Percentiles rank a stretch among this genome's conserved stretches.
phyloP scores from a whole-genome alignment of 23 red algal genomes.

The Gracilaria gracilis region DNA sequence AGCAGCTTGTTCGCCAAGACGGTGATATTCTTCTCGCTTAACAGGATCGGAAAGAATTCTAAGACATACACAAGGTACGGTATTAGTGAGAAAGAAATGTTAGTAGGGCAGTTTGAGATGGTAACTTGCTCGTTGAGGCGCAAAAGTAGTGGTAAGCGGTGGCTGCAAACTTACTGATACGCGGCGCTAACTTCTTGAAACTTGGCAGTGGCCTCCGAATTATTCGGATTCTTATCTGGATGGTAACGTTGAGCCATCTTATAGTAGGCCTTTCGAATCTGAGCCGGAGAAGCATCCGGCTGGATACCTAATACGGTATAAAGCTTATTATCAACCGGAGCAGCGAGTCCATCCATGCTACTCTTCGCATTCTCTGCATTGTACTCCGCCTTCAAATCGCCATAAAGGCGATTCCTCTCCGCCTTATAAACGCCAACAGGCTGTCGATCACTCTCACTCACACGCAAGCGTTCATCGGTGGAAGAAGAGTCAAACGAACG shows the following conservation, averaged over 20 bases:
- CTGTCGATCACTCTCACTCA: neutral
- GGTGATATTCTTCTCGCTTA: constrained; percentile 77
- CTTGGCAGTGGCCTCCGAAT: constrained; percentile 75
- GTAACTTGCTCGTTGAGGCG: too few species aligned
- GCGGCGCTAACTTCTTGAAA: constrained; percentile 88
- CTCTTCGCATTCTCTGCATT: constrained; percentile 28
- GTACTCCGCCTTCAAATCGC: constrained; percentile 13
- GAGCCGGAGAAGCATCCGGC: constrained; percentile 72
- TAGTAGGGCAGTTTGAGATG: too few species aligned
- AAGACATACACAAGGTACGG: neutral
- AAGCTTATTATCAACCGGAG: constrained; percentile 67
- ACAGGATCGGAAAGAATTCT: constrained; percentile 73
- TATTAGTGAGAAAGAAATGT: neutral
- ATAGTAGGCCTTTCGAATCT: constrained; percentile 95
- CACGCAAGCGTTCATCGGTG: neutral
- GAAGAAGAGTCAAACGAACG: constrained; percentile 12
- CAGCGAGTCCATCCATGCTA: constrained; percentile 20
- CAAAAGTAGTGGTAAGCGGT: neutral
- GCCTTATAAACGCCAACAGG: neutral
- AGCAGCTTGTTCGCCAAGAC: constrained; percentile 48
- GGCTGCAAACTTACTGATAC: constrained; percentile 79
- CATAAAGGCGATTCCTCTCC: constrained; percentile 52
- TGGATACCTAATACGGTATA: constrained; percentile 85
- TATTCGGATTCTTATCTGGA: constrained; percentile 77
- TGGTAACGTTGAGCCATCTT: constrained; percentile 80